A percentile compares a stretch with the other conserved stretches of the same genome.
Conservation (phyloP, 176 grass and related monocot genomes). For the Bothriochloa decipiens region DNA sequence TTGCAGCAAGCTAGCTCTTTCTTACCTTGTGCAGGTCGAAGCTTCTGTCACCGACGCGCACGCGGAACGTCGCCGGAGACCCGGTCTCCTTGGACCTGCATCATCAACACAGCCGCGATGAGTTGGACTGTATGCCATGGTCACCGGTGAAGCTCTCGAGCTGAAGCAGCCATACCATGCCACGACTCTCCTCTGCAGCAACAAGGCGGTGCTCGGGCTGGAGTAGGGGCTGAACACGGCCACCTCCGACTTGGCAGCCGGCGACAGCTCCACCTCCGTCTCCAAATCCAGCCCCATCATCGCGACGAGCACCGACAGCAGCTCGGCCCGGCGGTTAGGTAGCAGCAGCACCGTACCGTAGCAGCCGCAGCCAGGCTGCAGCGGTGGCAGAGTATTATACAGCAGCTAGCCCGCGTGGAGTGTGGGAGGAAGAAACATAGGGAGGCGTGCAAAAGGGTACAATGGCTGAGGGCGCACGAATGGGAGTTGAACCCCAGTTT, state of each 20-base stretch:
- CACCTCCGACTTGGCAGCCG: slow-evolving; percentile 47
- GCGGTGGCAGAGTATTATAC: not conserved
- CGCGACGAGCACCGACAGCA: not conserved
- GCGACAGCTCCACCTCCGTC: slow-evolving; percentile 50
- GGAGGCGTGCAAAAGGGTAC: slow-evolving; percentile 60
- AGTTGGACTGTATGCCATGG: not conserved
- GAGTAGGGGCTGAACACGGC: slow-evolving; percentile 57
- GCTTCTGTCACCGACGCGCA: slow-evolving; percentile 55
- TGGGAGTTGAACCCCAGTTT: slow-evolving; percentile 97
- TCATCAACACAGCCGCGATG: slow-evolving; percentile 1
- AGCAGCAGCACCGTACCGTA: not conserved
- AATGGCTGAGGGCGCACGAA: slow-evolving; percentile 81
- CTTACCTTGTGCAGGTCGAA: slow-evolving; percentile 77
- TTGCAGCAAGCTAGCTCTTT: not conserved
- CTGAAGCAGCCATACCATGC: slow-evolving; percentile 51
- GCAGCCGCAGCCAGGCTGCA: not conserved
- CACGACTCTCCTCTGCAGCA: slow-evolving; percentile 71
- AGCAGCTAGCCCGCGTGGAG: slow-evolving; percentile 7
- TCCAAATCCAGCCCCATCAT: slow-evolving; percentile 43
- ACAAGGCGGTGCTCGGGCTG: slow-evolving; percentile 58
- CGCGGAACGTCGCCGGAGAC: slow-evolving; percentile 54
- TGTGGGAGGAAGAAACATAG: slow-evolving; percentile 51
- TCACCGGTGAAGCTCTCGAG: not conserved
- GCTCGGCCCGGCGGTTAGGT: slow-evolving; percentile 28
- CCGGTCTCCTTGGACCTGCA: slow-evolving; percentile 71